phyloP scores from a whole-genome alignment of 441 rosid genomes.

The Eutrema salsugineum region DNA sequence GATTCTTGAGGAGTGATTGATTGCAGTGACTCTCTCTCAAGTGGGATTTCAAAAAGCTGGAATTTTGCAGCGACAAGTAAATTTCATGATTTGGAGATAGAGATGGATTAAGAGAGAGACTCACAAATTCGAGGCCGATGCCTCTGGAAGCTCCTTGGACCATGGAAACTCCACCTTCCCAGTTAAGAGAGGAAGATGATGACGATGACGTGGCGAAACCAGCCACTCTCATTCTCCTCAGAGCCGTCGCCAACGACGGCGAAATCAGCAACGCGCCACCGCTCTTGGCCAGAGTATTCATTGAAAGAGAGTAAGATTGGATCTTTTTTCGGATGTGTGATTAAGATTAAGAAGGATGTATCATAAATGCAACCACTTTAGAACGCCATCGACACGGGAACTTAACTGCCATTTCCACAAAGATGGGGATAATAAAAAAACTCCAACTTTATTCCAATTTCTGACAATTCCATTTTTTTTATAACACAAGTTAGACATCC shows the following conservation, averaged over 20 bases:
- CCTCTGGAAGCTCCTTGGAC: constrained; percentile 95
- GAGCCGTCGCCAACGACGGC: constrained; percentile 7
- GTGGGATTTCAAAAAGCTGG: too few species aligned
- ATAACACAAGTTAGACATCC: neutral
- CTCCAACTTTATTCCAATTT: neutral
- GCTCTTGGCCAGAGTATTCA: constrained; percentile 21
- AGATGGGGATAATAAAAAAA: neutral
- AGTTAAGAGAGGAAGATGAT: constrained; percentile 28
- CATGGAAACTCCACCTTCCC: constrained; percentile 81
- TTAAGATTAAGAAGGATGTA: constrained; percentile 7
- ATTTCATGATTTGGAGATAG: neutral
- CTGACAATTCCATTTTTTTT: neutral
- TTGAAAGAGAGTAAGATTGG: neutral
- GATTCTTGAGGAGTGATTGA: neutral
- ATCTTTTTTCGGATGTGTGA: neutral
- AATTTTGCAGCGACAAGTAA: neutral
- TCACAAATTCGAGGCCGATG: constrained; percentile 85
- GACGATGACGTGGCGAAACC: constrained; percentile 43
- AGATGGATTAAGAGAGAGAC: neutral
- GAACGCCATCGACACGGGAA: constrained; percentile 18
- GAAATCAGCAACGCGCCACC: constrained; percentile 19
- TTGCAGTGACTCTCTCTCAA: too few species aligned
- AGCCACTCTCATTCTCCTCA: constrained; percentile 29
- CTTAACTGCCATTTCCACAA: constrained; percentile 3
- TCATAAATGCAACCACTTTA: constrained; percentile 21